Conservation (phyloP, 2,329 filamentous ascomycete species). For the Penicillium paneum region DNA sequence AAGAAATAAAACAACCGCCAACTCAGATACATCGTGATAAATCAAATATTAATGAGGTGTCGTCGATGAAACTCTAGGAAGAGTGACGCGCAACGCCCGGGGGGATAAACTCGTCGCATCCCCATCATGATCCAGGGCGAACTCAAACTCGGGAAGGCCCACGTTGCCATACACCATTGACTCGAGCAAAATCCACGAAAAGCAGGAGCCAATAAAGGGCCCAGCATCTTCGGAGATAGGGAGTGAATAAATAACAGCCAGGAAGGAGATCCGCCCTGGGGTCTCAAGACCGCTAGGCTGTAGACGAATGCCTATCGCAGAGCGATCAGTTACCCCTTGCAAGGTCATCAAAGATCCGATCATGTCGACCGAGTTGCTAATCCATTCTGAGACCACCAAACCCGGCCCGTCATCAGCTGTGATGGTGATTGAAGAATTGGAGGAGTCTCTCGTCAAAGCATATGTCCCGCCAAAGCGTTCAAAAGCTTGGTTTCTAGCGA, state of each 20-base stretch:
- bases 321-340: neutral
- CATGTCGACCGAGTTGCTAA: conserved; percentile 20
- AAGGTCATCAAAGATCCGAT: conserved; percentile 12
- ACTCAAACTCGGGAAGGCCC: conserved; percentile 23
- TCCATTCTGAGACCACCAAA: conserved; percentile 19
- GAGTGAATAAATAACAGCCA: conserved; percentile 15
- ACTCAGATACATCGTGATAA: neutral
- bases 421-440: conserved; percentile 20
- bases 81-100: conserved; percentile 11
- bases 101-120: conserved; percentile 14
- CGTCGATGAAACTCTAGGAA: neutral
- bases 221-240: conserved; percentile 2
- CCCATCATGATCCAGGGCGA: conserved; percentile 15
- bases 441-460: neutral
- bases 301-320: conserved; percentile 18
- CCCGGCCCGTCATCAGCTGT: conserved; percentile 21
- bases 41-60: neutral
- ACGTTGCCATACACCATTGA: conserved; percentile 18
- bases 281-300: conserved; percentile 24
- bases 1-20: neutral
- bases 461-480: conserved; percentile 21
- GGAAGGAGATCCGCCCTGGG: conserved; percentile 15
- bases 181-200: conserved; percentile 18
- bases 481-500: conserved; percentile 22
- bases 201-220: conserved; percentile 12